Conservation (phyloP, 192 early-diverging fungal genomes). For the Diversispora eburnea region DNA sequence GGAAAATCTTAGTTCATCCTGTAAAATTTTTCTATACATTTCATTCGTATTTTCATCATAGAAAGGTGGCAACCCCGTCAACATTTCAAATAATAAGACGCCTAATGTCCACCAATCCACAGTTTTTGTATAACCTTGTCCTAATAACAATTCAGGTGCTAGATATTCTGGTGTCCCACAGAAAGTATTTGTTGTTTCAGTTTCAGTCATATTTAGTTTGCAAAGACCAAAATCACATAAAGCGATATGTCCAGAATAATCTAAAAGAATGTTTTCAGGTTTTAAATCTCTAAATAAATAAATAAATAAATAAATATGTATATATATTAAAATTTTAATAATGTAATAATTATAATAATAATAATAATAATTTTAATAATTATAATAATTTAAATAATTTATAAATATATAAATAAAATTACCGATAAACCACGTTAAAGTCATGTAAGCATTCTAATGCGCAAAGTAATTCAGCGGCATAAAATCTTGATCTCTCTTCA, state of each 20-base stretch:
- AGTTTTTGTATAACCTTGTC: slow-evolving; percentile 83
- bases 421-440: slow-evolving; percentile 81
- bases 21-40: slow-evolving; percentile 92
- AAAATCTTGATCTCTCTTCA: slow-evolving; percentile 87
- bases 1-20: slow-evolving; percentile 85
- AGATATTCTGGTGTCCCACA: slow-evolving; percentile 99
- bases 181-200: slow-evolving; percentile 89
- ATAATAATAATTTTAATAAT: slow-evolving; percentile 44
- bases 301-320: no score
- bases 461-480: slow-evolving; percentile 86
- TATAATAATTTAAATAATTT: slow-evolving; percentile 42
- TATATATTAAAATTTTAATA: not conserved
- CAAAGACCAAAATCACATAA: slow-evolving; percentile 72
- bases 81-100: slow-evolving; percentile 85
- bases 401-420: slow-evolving; percentile 23
- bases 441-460: slow-evolving; percentile 92
- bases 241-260: slow-evolving; percentile 61
- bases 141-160: slow-evolving; percentile 84
- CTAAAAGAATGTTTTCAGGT: slow-evolving; percentile 72
- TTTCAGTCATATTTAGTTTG: slow-evolving; percentile 92
- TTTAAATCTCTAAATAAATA: slow-evolving; percentile 36
- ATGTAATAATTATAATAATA: slow-evolving; percentile 19
- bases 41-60: slow-evolving; percentile 94
- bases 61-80: slow-evolving; percentile 86
- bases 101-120: slow-evolving; percentile 99